A percentile compares a stretch with the other conserved stretches of the same genome.
phyloP scores from a whole-genome alignment of 345 rosid species.

The Kandelia obovata region DNA sequence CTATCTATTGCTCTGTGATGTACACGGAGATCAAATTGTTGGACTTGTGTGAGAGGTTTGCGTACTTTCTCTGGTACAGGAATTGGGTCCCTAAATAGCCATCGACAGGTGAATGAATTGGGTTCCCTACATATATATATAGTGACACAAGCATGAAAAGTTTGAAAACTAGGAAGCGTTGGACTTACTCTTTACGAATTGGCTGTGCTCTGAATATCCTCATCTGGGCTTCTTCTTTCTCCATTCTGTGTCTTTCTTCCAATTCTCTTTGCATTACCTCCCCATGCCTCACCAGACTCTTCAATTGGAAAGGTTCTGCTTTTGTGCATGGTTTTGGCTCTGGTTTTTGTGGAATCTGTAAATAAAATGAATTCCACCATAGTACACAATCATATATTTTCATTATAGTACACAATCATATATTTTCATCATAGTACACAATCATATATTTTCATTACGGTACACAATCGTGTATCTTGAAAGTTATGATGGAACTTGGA shows the following conservation, averaged over 20 bases:
- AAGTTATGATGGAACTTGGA: no score
- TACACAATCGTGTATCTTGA: no score
- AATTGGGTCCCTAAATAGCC: slow-evolving; percentile 66
- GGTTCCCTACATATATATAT: neutral
- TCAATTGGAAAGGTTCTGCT: slow-evolving; percentile 83
- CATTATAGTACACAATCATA: no score
- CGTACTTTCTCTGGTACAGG: slow-evolving; percentile 84
- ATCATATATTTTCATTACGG: no score
- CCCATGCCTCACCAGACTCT: slow-evolving; percentile 78
- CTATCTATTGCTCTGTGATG: slow-evolving; percentile 72
- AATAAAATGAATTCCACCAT: neutral
- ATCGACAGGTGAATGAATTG: neutral
- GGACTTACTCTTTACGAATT: slow-evolving; percentile 63
- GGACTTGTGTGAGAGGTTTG: slow-evolving; percentile 80
- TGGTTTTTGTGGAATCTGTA: slow-evolving; percentile 88
- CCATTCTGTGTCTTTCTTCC: slow-evolving; percentile 72
- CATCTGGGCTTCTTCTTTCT: slow-evolving; percentile 64
- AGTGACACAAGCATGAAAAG: neutral
- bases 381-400: no score
- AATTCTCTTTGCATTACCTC: slow-evolving; percentile 74
- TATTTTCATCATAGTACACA: neutral
- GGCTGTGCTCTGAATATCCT: slow-evolving; percentile 81
- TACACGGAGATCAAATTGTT: slow-evolving; percentile 58
- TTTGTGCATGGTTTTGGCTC: slow-evolving; percentile 75
- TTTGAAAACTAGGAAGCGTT: no score